A percentile compares a stretch with the other conserved stretches of the same genome.
Evolutionary conservation across 2,329 filamentous ascomycete genomes (phyloP).

Genomic region (Fulvia fulva): DNA sequence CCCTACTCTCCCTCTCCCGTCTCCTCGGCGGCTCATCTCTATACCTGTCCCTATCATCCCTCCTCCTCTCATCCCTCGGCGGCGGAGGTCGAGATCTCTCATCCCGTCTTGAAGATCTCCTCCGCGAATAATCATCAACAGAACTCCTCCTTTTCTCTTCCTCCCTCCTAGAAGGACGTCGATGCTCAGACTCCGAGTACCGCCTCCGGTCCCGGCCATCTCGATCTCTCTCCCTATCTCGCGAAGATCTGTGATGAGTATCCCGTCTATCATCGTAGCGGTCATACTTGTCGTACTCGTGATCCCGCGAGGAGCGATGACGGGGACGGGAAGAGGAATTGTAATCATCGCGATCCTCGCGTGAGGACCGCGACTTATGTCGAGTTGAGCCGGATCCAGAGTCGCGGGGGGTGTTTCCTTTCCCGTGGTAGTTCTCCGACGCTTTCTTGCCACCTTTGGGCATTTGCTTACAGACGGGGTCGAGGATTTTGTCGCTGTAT

Average conservation of each 20-base stretch:
- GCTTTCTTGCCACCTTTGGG: neutral
- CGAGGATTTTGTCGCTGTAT: slow-evolving; percentile 8
- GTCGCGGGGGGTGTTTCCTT: neutral
- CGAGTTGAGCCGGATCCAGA: neutral
- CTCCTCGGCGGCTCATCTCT: neutral
- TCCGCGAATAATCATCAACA: neutral
- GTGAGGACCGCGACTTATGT: neutral
- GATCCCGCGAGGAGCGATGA: neutral
- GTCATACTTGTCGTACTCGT: neutral
- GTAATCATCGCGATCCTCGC: neutral
- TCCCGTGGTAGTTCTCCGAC: neutral
- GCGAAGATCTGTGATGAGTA: neutral
- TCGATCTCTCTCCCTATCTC: neutral
- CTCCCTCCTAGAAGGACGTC: neutral
- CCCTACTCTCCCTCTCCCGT: neutral
- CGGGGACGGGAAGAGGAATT: neutral
- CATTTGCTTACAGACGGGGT: slow-evolving; percentile 3
- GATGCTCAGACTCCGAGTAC: neutral
- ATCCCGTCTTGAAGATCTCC: neutral
- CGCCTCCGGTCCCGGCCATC: neutral
- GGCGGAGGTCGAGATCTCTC: neutral
- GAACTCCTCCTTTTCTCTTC: neutral
- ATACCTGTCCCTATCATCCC: neutral
- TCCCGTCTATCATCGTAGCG: neutral
- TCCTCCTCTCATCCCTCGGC: neutral